Percentiles rank a stretch among this genome's conserved stretches.
These are phyloP conservation scores for Boletus bicolor DNA, from an alignment of 768 basidiomycete genomes.

Conservation along the genomic window DNA sequence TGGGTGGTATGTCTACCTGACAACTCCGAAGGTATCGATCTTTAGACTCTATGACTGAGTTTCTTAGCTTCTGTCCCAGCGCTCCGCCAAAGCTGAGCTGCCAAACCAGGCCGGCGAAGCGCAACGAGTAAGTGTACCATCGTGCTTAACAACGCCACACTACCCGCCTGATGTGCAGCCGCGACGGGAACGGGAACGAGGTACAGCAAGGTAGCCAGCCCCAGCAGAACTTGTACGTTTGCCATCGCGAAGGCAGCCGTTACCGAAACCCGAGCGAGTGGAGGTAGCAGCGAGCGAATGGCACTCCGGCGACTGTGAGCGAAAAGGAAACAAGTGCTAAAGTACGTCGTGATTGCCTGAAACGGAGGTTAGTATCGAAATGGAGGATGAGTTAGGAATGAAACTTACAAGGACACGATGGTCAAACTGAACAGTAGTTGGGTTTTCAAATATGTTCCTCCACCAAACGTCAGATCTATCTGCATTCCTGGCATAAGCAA, in stretches of 20 bases:
- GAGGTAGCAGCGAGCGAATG: constrained; percentile 52
- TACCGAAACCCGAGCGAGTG: constrained; percentile 49
- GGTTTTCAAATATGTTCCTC: constrained; percentile 96
- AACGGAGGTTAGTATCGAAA: neutral
- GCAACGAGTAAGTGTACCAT: constrained; percentile 74
- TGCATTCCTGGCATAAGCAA: constrained; percentile 63
- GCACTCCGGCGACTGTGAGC: constrained; percentile 52
- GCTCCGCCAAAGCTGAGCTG: constrained; percentile 60
- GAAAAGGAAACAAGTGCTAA: constrained; percentile 62
- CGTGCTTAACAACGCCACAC: constrained; percentile 80
- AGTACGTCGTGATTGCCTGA: constrained; percentile 85
- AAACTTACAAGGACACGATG: constrained; percentile 83
- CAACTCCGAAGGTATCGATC: constrained; percentile 9
- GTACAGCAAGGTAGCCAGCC: constrained; percentile 81
- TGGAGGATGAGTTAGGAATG: neutral
- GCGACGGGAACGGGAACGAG: constrained; percentile 92
- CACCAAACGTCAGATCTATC: constrained; percentile 85
- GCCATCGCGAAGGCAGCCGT: constrained; percentile 72
- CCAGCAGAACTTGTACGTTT: constrained; percentile 77
- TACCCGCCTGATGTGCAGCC: constrained; percentile 93
- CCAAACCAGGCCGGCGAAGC: constrained; percentile 64
- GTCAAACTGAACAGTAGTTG: constrained; percentile 95
- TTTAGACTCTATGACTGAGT: constrained; percentile 3
- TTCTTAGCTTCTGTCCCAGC: constrained; percentile 24
- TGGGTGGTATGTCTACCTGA: constrained; percentile 16